These are phyloP conservation scores for Clitocybe nebularis DNA, from an alignment of 1,284 basidiomycete species.

Conservation along the genomic window DNA sequence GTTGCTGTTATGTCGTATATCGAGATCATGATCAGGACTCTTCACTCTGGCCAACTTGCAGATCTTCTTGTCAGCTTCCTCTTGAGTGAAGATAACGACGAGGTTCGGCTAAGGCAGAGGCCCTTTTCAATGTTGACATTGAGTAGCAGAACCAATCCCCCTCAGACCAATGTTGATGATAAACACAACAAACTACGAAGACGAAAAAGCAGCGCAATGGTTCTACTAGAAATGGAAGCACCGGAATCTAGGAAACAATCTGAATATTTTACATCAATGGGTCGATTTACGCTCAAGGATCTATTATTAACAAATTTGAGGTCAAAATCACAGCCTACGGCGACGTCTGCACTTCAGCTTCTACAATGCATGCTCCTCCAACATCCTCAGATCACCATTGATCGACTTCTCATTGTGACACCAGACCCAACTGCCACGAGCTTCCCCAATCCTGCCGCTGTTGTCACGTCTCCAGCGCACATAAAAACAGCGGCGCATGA, in stretches of 20 bases:
- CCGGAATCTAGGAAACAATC: conserved; percentile 63
- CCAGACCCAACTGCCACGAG: conserved; percentile 69
- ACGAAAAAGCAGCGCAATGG: conserved; percentile 83
- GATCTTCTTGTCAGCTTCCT: conserved; percentile 77
- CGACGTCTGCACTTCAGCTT: conserved; percentile 75
- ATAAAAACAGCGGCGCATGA: conserved; percentile 16
- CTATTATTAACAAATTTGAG: conserved; percentile 76
- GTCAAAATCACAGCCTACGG: conserved; percentile 60
- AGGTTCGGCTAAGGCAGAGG: conserved; percentile 45
- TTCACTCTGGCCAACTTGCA: conserved; percentile 67
- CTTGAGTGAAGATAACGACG: conserved; percentile 78
- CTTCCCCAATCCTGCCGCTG: conserved; percentile 60
- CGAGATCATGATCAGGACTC: conserved; percentile 79
- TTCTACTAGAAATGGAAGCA: conserved; percentile 78
- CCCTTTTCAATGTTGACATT: conserved; percentile 47
- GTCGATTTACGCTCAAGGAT: conserved; percentile 88
- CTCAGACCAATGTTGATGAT: conserved; percentile 30
- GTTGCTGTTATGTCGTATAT: conserved; percentile 98
- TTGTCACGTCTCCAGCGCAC: conserved; percentile 23
- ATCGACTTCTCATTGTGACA: conserved; percentile 65
- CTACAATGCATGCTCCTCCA: conserved; percentile 70
- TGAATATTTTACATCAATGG: conserved; percentile 82
- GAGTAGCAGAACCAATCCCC: conserved; percentile 29
- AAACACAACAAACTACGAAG: conserved; percentile 46
- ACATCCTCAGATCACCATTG: conserved; percentile 65